Percentiles rank a stretch among this genome's conserved stretches.
Evolutionary conservation across 805 yeast species (phyloP).

Genomic region (Metschnikowia corniflorae): DNA sequence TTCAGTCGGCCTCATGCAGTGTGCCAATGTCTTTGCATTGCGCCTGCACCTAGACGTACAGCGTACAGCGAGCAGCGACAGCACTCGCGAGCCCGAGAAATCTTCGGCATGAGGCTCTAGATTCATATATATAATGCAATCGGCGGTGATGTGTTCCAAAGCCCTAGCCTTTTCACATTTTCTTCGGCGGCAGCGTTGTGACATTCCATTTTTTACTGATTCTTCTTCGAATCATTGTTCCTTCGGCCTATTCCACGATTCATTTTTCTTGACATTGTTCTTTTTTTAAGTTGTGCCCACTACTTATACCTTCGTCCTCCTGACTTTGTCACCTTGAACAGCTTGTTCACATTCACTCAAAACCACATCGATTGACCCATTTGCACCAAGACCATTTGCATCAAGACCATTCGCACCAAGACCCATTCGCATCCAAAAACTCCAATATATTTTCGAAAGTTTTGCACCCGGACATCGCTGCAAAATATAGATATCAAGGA

Average conservation of each 20-base stretch:
- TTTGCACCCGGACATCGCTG: no score
- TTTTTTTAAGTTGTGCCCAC: conserved; percentile 1
- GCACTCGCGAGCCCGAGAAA: conserved; percentile 6
- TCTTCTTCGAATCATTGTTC: conserved; percentile 2
- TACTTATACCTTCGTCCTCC: conserved; percentile 6
- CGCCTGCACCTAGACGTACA: conserved; percentile 9
- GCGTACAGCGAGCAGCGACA: conserved; percentile 9
- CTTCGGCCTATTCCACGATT: conserved; percentile 1
- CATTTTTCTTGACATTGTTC: conserved; percentile 1
- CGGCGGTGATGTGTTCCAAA: no score
- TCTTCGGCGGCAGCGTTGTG: conserved; percentile 5
- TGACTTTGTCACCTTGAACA: conserved; percentile 6
- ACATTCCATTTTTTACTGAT: conserved; percentile 1
- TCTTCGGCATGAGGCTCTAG: conserved; percentile 8
- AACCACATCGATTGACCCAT: no score
- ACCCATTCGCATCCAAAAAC: no score
- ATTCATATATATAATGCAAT: conserved; percentile 10
- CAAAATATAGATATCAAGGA: no score
- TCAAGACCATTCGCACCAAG: no score
- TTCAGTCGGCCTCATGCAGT: conserved; percentile 8
- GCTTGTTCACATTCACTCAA: no score
- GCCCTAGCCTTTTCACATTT: conserved; percentile 5
- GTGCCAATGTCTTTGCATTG: conserved; percentile 8
- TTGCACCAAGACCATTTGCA: no score
- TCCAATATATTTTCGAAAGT: no score